Evolutionary conservation across 371 early-diverging fungal species (phyloP).

Genomic region (Rhizoclosmatium hyalinum): DNA sequence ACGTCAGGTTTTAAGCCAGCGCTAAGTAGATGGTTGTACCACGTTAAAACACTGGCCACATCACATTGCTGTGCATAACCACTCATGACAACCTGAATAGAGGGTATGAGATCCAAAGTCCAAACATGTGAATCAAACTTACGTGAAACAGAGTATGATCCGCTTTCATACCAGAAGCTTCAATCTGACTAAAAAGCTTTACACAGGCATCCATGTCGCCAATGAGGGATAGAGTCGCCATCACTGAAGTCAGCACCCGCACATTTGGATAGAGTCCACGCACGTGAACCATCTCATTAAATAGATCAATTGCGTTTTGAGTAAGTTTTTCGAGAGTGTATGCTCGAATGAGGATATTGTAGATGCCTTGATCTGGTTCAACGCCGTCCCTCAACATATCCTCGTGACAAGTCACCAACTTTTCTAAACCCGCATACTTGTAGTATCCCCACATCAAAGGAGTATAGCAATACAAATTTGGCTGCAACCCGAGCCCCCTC

Average conservation of each 20-base stretch:
- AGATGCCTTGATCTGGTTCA: conserved; percentile 31
- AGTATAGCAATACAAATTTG: conserved; percentile 30
- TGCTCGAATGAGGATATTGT: conserved; percentile 37
- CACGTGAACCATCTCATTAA: conserved; percentile 30
- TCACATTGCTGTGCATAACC: conserved; percentile 32
- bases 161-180: conserved; percentile 14
- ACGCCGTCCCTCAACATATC: conserved; percentile 24
- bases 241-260: conserved; percentile 16
- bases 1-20: conserved; percentile 27
- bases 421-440: conserved; percentile 22
- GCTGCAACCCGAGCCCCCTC: conserved; percentile 16
- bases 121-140: neutral
- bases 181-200: conserved; percentile 26
- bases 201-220: conserved; percentile 28
- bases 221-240: conserved; percentile 15
- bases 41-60: conserved; percentile 27
- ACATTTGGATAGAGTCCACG: conserved; percentile 29
- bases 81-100: conserved; percentile 32
- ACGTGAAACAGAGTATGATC: conserved; percentile 34
- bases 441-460: conserved; percentile 25
- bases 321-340: conserved; percentile 26
- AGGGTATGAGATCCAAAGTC: neutral
- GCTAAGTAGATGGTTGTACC: conserved; percentile 37
- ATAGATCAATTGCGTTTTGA: conserved; percentile 23
- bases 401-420: conserved; percentile 14